Conservation (phyloP, 2,329 filamentous ascomycete genomes). For the Colletotrichum godetiae region DNA sequence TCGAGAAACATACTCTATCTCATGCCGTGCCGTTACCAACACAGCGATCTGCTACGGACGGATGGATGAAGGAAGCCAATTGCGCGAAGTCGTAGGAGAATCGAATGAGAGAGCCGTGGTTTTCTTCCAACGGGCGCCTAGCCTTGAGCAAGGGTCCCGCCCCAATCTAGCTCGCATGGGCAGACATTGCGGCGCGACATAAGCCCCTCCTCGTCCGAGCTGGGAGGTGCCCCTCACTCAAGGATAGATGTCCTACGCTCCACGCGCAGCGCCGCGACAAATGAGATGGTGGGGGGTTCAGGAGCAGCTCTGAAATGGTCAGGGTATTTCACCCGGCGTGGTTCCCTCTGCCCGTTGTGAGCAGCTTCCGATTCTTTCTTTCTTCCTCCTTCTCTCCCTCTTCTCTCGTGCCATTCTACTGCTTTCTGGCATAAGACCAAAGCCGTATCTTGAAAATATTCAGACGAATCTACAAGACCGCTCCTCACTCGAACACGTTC, state of each 20-base stretch:
- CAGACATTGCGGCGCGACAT: slow-evolving; percentile 26
- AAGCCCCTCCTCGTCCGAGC: slow-evolving; percentile 29
- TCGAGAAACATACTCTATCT: not conserved
- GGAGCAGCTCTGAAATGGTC: slow-evolving; percentile 27
- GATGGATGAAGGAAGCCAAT: slow-evolving; percentile 7
- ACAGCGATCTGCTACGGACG: not conserved
- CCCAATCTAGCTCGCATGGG: slow-evolving; percentile 19
- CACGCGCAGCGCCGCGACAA: slow-evolving; percentile 17
- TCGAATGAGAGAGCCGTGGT: slow-evolving; percentile 7
- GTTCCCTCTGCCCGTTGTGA: slow-evolving; percentile 13
- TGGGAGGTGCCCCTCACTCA: slow-evolving; percentile 31
- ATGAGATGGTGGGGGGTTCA: slow-evolving; percentile 22
- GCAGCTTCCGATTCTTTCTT: not conserved
- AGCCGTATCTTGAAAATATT: not conserved
- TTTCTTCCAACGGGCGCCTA: slow-evolving; percentile 19
- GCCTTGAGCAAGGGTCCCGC: slow-evolving; percentile 19
- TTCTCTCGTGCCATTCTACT: slow-evolving; percentile 2
- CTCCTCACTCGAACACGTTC: slow-evolving; percentile 11
- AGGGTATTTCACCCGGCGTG: slow-evolving; percentile 33
- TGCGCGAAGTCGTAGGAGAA: not conserved
- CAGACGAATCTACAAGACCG: not conserved
- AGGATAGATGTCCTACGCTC: slow-evolving; percentile 18
- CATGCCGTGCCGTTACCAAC: not conserved
- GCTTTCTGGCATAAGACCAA: not conserved
- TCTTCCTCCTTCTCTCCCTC: slow-evolving; percentile 24